phyloP scores from a whole-genome alignment of 1,284 basidiomycete species.

The Trametes pubescens region DNA sequence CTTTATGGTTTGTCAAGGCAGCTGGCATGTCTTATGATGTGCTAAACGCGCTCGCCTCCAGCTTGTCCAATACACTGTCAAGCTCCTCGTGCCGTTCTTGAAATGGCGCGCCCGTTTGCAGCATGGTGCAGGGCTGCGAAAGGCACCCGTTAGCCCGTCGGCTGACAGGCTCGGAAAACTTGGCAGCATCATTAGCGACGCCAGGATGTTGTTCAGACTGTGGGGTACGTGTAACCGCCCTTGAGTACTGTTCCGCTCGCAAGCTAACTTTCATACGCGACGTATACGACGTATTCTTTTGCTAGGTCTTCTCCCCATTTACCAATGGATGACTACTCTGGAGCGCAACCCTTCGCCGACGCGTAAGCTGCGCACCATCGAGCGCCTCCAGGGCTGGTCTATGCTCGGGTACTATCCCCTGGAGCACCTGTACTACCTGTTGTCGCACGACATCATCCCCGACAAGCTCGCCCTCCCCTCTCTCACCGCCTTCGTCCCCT shows the following conservation, averaged over 20 bases:
- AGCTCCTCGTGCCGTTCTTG: constrained; percentile 71
- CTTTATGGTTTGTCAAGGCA: constrained; percentile 63
- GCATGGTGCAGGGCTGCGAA: constrained; percentile 64
- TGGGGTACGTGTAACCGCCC: constrained; percentile 62
- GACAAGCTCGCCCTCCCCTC: constrained; percentile 53
- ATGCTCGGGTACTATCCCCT: constrained; percentile 87
- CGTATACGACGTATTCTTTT: neutral
- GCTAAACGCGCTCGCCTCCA: constrained; percentile 38
- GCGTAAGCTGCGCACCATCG: constrained; percentile 73
- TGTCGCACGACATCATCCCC: constrained; percentile 69
- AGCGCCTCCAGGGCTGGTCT: constrained; percentile 84
- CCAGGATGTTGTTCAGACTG: constrained; percentile 75
- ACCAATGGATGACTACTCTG: constrained; percentile 79
- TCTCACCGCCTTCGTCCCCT: constrained; percentile 46
- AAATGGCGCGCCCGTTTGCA: constrained; percentile 72
- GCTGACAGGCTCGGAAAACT: constrained; percentile 66
- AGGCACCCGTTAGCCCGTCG: constrained; percentile 56
- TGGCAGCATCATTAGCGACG: constrained; percentile 64
- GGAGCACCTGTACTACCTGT: constrained; percentile 80
- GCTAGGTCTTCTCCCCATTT: constrained; percentile 75
- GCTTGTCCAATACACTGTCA: constrained; percentile 76
- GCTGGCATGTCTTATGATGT: neutral
- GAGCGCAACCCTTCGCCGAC: constrained; percentile 76
- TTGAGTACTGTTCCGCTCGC: neutral
- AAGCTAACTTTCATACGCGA: neutral